A percentile compares a stretch with the other conserved stretches of the same genome.
Evolutionary conservation across 1,284 basidiomycete species (phyloP).

Genomic region (Phellinidium pouzarii): DNA sequence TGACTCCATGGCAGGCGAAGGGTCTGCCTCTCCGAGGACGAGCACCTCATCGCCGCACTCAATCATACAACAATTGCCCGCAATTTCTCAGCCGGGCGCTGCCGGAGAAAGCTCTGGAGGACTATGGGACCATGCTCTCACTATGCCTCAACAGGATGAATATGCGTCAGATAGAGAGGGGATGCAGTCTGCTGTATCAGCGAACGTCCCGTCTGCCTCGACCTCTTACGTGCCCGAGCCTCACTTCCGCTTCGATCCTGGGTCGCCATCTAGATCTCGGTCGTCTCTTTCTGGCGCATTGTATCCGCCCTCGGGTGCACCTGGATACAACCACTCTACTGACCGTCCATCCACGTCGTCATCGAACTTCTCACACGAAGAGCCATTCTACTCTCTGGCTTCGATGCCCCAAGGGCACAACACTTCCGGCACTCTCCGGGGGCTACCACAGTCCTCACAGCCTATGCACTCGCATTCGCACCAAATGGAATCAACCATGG

Average conservation of each 20-base stretch:
- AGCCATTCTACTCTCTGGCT: conserved; percentile 7
- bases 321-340: conserved; percentile 6
- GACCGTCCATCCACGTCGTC: conserved; percentile 11
- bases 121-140: conserved; percentile 10
- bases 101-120: conserved; percentile 2
- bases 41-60: conserved; percentile 14
- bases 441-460: conserved; percentile 7
- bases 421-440: neutral
- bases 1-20: conserved; percentile 32
- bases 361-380: conserved; percentile 10
- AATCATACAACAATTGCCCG: neutral
- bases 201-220: conserved; percentile 2
- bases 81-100: neutral
- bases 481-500: conserved; percentile 7
- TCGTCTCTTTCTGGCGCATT: conserved; percentile 6
- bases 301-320: conserved; percentile 2
- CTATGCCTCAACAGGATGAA: conserved; percentile 11
- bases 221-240: conserved; percentile 12
- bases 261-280: conserved; percentile 2
- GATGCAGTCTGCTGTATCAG: neutral
- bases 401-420: neutral
- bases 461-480: conserved; percentile 6
- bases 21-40: conserved; percentile 26
- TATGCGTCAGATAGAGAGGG: conserved; percentile 9
- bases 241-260: conserved; percentile 12